A percentile compares a stretch with the other conserved stretches of the same genome.
phyloP scores from a whole-genome alignment of 495 filamentous ascomycete genomes.

The Corynascus novoguineensis region DNA sequence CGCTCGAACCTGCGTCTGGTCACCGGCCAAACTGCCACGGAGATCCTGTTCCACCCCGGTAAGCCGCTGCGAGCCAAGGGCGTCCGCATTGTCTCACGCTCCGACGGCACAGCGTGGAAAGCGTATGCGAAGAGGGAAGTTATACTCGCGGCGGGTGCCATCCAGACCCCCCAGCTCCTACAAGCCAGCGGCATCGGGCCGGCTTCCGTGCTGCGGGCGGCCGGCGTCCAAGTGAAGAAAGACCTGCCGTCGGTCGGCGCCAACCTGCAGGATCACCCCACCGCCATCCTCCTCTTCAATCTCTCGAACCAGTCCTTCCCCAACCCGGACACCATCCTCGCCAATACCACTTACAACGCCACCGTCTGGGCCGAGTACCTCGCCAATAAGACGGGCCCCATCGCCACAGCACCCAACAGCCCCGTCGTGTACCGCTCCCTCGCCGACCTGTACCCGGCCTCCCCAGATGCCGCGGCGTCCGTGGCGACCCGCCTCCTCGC shows the following conservation, averaged over 20 bases:
- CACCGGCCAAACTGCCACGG: constrained; percentile 23
- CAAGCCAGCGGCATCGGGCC: constrained; percentile 50
- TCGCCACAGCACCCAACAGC: constrained; percentile 18
- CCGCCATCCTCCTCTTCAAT: constrained; percentile 20
- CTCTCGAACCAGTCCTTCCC: constrained; percentile 25
- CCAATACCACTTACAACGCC: constrained; percentile 24
- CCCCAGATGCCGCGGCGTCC: constrained; percentile 1
- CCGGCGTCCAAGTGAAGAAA: constrained; percentile 38
- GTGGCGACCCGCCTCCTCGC: constrained; percentile 13
- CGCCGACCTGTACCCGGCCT: constrained; percentile 8
- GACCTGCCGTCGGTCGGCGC: constrained; percentile 49
- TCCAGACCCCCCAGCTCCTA: constrained; percentile 51
- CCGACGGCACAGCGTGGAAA: constrained; percentile 10
- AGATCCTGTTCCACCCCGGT: constrained; percentile 19
- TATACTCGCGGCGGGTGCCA: constrained; percentile 48
- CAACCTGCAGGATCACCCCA: constrained; percentile 48
- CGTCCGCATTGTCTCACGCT: constrained; percentile 17
- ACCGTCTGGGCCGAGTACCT: constrained; percentile 26
- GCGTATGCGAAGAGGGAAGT: constrained; percentile 37
- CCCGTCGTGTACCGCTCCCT: constrained; percentile 17
- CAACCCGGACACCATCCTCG: constrained; percentile 25
- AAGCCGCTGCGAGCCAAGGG: constrained; percentile 17
- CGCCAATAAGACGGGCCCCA: constrained; percentile 23
- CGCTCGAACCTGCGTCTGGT: constrained; percentile 20
- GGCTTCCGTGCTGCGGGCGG: constrained; percentile 35